phyloP scores from a whole-genome alignment of 768 basidiomycete genomes.

The Kwoniella heveanensis region DNA sequence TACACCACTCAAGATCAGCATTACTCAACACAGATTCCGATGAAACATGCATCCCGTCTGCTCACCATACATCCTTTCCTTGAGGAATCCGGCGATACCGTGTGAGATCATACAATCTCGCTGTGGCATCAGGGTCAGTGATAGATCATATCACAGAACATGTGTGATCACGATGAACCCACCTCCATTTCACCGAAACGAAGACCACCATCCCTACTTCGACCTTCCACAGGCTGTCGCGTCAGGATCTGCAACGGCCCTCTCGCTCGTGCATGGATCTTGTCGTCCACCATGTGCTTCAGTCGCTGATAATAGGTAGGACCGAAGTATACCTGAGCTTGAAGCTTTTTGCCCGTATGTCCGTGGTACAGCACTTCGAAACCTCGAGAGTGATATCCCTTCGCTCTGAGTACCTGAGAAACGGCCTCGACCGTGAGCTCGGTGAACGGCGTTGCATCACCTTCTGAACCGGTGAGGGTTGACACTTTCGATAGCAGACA shows the following conservation, averaged over 20 bases:
- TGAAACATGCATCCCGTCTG: slow-evolving; percentile 1
- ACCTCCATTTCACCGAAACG: slow-evolving; percentile 99
- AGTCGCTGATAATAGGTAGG: slow-evolving; percentile 98
- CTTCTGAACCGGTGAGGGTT: slow-evolving; percentile 92
- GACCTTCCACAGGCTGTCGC: slow-evolving; percentile 95
- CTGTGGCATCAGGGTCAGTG: slow-evolving; percentile 18
- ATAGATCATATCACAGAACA: neutral
- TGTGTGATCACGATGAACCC: slow-evolving; percentile 30
- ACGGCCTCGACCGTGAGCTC: slow-evolving; percentile 97
- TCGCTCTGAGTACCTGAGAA: slow-evolving; percentile 82
- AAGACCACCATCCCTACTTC: slow-evolving; percentile 96
- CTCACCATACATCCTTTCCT: slow-evolving; percentile 73
- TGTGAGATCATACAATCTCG: slow-evolving; percentile 99
- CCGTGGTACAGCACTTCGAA: slow-evolving; percentile 99
- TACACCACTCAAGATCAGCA: no score
- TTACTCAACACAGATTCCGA: no score
- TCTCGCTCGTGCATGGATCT: slow-evolving; percentile 95
- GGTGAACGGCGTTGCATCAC: slow-evolving; percentile 98
- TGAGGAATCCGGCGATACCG: slow-evolving; percentile 95
- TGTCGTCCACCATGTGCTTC: slow-evolving; percentile 99
- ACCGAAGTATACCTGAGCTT: slow-evolving; percentile 96
- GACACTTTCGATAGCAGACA: slow-evolving; percentile 95
- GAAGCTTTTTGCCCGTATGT: slow-evolving; percentile 95
- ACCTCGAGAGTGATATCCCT: slow-evolving; percentile 95
- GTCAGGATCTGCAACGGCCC: slow-evolving; percentile 98